A percentile compares a stretch with the other conserved stretches of the same genome.
Conservation (phyloP, 495 filamentous ascomycete genomes). For the Alectoria sarmentosa region DNA sequence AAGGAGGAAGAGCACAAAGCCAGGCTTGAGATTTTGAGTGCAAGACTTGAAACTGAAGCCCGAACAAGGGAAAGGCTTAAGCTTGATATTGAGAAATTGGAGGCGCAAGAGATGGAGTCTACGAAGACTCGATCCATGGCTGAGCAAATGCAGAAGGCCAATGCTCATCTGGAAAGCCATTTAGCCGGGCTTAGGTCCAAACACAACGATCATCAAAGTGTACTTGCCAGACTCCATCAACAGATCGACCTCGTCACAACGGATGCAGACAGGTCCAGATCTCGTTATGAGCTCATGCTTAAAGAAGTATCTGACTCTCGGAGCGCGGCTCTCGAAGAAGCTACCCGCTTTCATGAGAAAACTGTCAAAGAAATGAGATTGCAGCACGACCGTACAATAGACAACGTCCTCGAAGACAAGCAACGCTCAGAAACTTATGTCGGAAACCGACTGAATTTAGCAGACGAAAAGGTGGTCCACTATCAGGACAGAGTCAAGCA, state of each 20-base stretch:
- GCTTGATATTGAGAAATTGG: slow-evolving; percentile 66
- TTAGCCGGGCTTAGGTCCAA: slow-evolving; percentile 60
- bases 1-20: slow-evolving; percentile 67
- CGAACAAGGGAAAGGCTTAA: slow-evolving; percentile 73
- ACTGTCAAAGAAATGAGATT: slow-evolving; percentile 53
- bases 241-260: slow-evolving; percentile 65
- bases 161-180: slow-evolving; percentile 54
- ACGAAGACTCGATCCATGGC: slow-evolving; percentile 46
- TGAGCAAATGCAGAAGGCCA: slow-evolving; percentile 49
- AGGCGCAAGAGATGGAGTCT: slow-evolving; percentile 65
- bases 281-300: slow-evolving; percentile 66
- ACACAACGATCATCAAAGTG: slow-evolving; percentile 56
- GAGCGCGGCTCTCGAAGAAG: slow-evolving; percentile 44
- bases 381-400: slow-evolving; percentile 66
- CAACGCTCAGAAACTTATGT: slow-evolving; percentile 61
- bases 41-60: slow-evolving; percentile 67
- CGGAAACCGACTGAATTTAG: slow-evolving; percentile 63
- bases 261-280: slow-evolving; percentile 66
- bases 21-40: slow-evolving; percentile 71
- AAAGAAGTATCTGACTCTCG: slow-evolving; percentile 60
- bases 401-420: slow-evolving; percentile 63
- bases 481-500: slow-evolving; percentile 73
- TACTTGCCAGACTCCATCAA: slow-evolving; percentile 56
- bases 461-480: slow-evolving; percentile 71
- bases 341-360: slow-evolving; percentile 61